Base-by-base conservation (phyloP, 345 rosid species). In the Eucalyptus globulus region DNA sequence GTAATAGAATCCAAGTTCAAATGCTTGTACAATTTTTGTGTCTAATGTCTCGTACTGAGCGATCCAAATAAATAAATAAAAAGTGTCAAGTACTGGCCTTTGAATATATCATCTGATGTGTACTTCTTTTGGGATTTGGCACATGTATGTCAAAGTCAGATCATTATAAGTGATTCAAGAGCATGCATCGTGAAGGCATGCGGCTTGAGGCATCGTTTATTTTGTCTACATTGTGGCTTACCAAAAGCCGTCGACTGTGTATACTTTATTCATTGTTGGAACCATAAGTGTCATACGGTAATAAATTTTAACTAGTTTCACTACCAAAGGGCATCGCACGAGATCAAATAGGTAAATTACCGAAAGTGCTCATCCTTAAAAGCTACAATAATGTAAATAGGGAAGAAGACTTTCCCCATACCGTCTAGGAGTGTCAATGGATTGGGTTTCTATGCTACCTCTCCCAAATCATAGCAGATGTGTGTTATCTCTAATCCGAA, bases 401-500 rank as follows among this genome's bases (percentile, higher is more conserved):
- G 56, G 56, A 51, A 51, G 56, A 51, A 51, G 9, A 3, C 22
- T 53, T 53, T 53, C 2, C 11, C 24, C 24, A 0, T 1, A 19
- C 10, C 0, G 10, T 53, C 24, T 19, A 53, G 58, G 58, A 8
- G 58, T 53, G 58, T 53, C 26, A 53, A 53, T 8, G 26, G 58
- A 53, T 53, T 5, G 58, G 5, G 10, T 3, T 53, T 53, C 58
- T 53, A 53, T 53, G 11, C 58, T 53, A 21, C 2, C 58, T 53
- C 58, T 53, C 26, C 26, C 26, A 4, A 19, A 53, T 53, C 58
- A 19, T 19, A 19, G 8, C 5, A 4, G 5, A 53, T 53, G 58
- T 53, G 0, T 53, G 26, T 53, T 53, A 21, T 53, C 10, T 19
- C 11, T 0, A 1, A 53, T 53, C 11, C 5, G 26, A 53, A 21